These are phyloP conservation scores for Triangularia setosa DNA, from an alignment of 2,329 filamentous ascomycete species.

Conservation along the genomic window DNA sequence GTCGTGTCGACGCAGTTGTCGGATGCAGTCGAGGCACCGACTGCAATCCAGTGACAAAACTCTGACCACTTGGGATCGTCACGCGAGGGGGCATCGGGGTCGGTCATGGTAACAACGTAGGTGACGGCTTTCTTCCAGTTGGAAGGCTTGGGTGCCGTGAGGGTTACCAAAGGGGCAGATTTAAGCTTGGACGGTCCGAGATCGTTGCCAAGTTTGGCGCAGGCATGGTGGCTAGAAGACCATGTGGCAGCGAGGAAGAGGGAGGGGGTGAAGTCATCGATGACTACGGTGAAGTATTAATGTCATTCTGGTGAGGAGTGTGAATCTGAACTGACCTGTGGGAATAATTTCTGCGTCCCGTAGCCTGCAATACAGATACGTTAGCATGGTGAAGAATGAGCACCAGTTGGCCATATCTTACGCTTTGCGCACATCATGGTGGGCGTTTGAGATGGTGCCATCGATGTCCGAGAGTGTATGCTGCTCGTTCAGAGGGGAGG, in stretches of 20 bases:
- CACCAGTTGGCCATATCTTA: neutral
- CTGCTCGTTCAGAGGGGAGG: neutral
- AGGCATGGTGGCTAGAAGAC: constrained; percentile 33
- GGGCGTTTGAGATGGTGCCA: neutral
- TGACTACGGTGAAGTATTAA: constrained; percentile 39
- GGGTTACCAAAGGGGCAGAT: constrained; percentile 27
- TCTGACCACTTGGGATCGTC: constrained; percentile 42
- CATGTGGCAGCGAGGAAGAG: constrained; percentile 49
- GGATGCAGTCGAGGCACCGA: constrained; percentile 14
- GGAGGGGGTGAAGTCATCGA: constrained; percentile 56
- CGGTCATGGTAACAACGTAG: constrained; percentile 36
- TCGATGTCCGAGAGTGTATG: neutral
- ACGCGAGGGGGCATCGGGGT: constrained; percentile 42
- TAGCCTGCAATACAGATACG: neutral
- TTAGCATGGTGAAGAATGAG: neutral
- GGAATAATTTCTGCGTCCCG: constrained; percentile 28
- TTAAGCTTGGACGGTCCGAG: constrained; percentile 34
- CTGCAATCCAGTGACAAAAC: constrained; percentile 43
- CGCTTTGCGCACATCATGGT: neutral
- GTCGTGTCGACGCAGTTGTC: neutral
- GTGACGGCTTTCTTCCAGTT: constrained; percentile 7
- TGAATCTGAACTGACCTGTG: constrained; percentile 13
- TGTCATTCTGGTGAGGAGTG: neutral
- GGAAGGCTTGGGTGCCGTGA: neutral
- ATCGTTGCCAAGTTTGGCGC: constrained; percentile 51